Evolutionary conservation across 192 early-diverging fungal species (phyloP).

Genomic region (Coemansia sp.): DNA sequence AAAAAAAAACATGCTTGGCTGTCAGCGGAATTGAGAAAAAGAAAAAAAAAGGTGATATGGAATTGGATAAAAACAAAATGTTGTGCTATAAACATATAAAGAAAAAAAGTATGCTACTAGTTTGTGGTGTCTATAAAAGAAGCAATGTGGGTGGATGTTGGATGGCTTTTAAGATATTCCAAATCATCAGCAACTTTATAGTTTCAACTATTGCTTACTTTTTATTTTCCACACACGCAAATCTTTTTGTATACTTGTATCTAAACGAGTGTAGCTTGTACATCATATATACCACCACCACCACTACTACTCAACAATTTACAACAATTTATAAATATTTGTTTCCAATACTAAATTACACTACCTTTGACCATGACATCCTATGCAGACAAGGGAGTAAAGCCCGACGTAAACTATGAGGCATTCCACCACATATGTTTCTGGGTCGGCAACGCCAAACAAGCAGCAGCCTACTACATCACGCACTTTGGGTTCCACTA

Average conservation of each 20-base stretch:
- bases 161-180: too few relatives aligned
- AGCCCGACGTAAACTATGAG: slow-evolving; percentile 61
- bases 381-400: slow-evolving; percentile 57
- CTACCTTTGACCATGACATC: slow-evolving; percentile 56
- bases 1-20: too few relatives aligned
- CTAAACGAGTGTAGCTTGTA: background rate
- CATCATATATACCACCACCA: background rate
- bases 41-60: too few relatives aligned
- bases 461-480: slow-evolving; percentile 91
- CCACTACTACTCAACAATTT: background rate
- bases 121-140: too few relatives aligned
- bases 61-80: too few relatives aligned
- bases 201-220: too few relatives aligned
- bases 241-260: background rate
- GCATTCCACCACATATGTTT: slow-evolving; percentile 81
- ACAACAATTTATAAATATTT: background rate
- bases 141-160: too few relatives aligned
- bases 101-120: too few relatives aligned
- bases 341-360: background rate
- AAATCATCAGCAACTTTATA: too few relatives aligned
- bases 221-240: background rate
- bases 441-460: slow-evolving; percentile 92
- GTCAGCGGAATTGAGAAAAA: too few relatives aligned
- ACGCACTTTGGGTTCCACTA: slow-evolving; percentile 92
- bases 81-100: too few relatives aligned